Evolutionary conservation across 768 basidiomycete species (phyloP).

Genomic region (Hygrocybe punicea): DNA sequence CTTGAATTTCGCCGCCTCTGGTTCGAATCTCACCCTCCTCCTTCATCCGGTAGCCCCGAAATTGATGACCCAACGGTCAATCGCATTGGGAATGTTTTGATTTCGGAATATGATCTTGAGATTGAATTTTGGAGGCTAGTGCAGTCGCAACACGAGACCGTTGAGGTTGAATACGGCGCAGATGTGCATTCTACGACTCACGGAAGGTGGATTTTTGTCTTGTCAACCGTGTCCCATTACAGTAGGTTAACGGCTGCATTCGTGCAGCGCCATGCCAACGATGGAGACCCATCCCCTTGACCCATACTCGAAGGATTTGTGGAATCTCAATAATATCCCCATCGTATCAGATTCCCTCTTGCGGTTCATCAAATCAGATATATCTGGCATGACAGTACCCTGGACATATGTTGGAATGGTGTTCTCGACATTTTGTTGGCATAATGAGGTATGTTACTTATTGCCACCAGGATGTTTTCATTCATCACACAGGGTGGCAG

Average conservation of each 20-base stretch:
- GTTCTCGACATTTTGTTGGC: conserved; percentile 99
- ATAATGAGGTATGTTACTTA: conserved; percentile 73
- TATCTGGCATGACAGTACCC: conserved; percentile 98
- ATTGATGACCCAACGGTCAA: conserved; percentile 50
- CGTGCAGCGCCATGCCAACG: conserved; percentile 84
- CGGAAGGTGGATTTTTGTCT: conserved; percentile 67
- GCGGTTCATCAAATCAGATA: conserved; percentile 96
- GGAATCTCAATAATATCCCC: conserved; percentile 98
- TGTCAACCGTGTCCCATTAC: neutral
- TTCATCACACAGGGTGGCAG: conserved; percentile 36
- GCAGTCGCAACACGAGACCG: conserved; percentile 82
- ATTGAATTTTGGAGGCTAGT: conserved; percentile 96
- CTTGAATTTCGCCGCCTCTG: conserved; percentile 83
- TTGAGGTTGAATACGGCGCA: conserved; percentile 99
- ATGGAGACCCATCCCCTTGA: conserved; percentile 90
- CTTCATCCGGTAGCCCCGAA: conserved; percentile 31
- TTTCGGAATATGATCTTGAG: conserved; percentile 92
- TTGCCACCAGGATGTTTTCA: neutral
- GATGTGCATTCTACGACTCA: conserved; percentile 97
- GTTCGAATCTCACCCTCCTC: conserved; percentile 77
- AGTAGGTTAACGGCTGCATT: neutral
- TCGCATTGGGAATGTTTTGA: conserved; percentile 54
- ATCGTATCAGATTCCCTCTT: conserved; percentile 90
- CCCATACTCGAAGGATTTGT: conserved; percentile 83
- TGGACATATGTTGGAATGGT: conserved; percentile 99